Evolutionary conservation across 2,329 filamentous ascomycete genomes (phyloP).

Genomic region (Pseudogymnoascus sp.): DNA sequence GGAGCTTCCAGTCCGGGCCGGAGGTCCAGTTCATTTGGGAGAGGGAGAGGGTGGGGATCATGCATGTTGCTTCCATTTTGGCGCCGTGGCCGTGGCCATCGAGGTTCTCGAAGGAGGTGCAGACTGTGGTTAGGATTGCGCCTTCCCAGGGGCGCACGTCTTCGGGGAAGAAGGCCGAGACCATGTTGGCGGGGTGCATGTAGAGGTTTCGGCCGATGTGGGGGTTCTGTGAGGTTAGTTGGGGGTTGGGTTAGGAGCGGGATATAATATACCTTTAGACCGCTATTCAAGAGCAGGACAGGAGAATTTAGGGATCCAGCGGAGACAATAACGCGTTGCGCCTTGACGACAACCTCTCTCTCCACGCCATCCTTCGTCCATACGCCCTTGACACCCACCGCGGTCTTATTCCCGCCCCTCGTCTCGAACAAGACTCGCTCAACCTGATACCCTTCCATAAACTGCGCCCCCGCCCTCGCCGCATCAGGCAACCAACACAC

Average conservation of each 20-base stretch:
- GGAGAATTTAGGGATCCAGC: slow-evolving; percentile 73
- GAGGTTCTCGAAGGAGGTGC: slow-evolving; percentile 71
- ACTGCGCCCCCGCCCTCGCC: slow-evolving; percentile 66
- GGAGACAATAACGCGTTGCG: slow-evolving; percentile 72
- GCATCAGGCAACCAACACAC: slow-evolving; percentile 76
- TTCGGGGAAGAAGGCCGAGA: slow-evolving; percentile 59
- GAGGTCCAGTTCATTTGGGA: slow-evolving; percentile 58
- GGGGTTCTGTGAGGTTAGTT: slow-evolving; percentile 44
- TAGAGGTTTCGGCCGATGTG: slow-evolving; percentile 79
- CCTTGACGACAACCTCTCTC: slow-evolving; percentile 64
- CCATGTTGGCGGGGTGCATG: slow-evolving; percentile 64
- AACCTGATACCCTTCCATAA: slow-evolving; percentile 76
- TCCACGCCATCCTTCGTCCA: slow-evolving; percentile 50
- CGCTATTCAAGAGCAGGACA: slow-evolving; percentile 68
- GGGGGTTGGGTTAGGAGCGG: not conserved
- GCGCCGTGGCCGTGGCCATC: slow-evolving; percentile 74
- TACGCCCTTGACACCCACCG: slow-evolving; percentile 64
- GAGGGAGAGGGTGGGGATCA: slow-evolving; percentile 63
- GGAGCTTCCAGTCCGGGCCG: slow-evolving; percentile 67
- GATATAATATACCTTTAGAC: slow-evolving; percentile 43
- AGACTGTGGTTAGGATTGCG: slow-evolving; percentile 73
- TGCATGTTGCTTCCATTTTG: slow-evolving; percentile 71
- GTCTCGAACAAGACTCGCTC: slow-evolving; percentile 63
- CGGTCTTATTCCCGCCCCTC: slow-evolving; percentile 38
- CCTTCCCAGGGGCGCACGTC: slow-evolving; percentile 65